A percentile compares a stretch with the other conserved stretches of the same genome.
Evolutionary conservation across 129 eudicot species (phyloP).

Genomic region (Artemisia tridentata): DNA sequence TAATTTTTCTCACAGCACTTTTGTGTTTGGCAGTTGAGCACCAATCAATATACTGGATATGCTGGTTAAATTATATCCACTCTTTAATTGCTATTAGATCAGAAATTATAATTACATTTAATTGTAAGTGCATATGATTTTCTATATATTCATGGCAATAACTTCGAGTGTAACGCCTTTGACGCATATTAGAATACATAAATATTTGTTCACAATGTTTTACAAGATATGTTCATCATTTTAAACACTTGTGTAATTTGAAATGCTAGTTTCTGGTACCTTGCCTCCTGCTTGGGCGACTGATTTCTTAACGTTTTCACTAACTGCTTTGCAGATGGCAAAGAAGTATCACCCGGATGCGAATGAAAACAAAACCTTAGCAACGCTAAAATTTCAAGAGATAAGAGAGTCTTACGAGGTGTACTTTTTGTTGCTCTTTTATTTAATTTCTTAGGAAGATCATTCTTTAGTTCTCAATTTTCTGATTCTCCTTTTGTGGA

Average conservation of each 20-base stretch:
- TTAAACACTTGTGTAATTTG: too few relatives aligned
- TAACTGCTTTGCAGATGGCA: slow-evolving; percentile 61
- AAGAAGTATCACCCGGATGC: slow-evolving; percentile 95
- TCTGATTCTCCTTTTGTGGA: slow-evolving; percentile 23
- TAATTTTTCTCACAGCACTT: not conserved
- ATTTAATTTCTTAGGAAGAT: slow-evolving; percentile 9
- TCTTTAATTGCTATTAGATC: not conserved
- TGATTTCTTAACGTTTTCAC: slow-evolving; percentile 8
- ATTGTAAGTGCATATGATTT: not conserved
- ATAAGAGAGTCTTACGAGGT: slow-evolving; percentile 98
- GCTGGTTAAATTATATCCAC: too few relatives aligned
- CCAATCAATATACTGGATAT: not conserved
- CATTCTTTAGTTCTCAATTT: slow-evolving; percentile 6
- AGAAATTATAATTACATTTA: not conserved
- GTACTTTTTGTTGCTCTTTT: slow-evolving; percentile 17
- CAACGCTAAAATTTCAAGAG: slow-evolving; percentile 95
- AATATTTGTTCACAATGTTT: too few relatives aligned
- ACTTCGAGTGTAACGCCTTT: not conserved
- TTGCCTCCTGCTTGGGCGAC: not conserved
- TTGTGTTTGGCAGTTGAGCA: not conserved
- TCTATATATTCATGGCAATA: not conserved
- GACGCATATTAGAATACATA: not conserved
- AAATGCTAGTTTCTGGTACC: not conserved
- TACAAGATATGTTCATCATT: too few relatives aligned
- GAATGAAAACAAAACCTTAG: slow-evolving; percentile 66